Base-by-base conservation (phyloP, 768 basidiomycete genomes). In the Suillus cothurnatus region DNA sequence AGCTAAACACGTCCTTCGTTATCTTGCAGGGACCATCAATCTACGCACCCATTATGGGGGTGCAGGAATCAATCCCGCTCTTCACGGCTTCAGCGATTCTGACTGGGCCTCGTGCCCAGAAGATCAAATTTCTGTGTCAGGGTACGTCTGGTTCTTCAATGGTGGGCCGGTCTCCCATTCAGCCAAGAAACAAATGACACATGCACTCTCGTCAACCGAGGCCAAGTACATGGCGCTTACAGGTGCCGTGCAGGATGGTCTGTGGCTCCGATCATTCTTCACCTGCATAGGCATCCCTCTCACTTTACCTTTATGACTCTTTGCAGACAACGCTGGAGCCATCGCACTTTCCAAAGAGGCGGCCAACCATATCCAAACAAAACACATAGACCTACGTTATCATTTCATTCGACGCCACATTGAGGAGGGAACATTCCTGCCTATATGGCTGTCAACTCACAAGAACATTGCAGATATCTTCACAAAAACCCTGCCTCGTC, bases 141-240 rank as follows among this genome's bases (percentile, higher is more conserved):
- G 43, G 21, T 45, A 45, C 4, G 21, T 45, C 0, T 45, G 19
- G 21, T 45, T 45, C 8, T 9, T 9, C 21, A 45, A 45, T 21
- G 43, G 43, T 2, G 43, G 43, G 0, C 43, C 21, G 0, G 3
- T 45, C 1, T 45, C 43, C 2, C 43, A 45, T 9, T 45, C 21
- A 1, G 43, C 43, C 0, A 45, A 21, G 7, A 45, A 45, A 4
- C 43, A 45, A 1, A 45, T 15, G 1, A 45, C 43, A 8, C 43
- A 45, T 1, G 21, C 43, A 0, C 2, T 45, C 0, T 45, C 43
- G 0, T 45, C 43, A 0, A 45, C 8, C 0, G 43, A 45, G 3
- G 43, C 43, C 0, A 21, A 45, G 9, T 45, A 45, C 21, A 45
- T 45, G 43, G 43, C 43, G 0, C 4, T 45, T 0, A 45, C 7